Evolutionary conservation across 2,329 filamentous ascomycete genomes (phyloP), one percentile per base, ranked within the genome.

Genomic region (Pseudohalonectria lignicola): DNA sequence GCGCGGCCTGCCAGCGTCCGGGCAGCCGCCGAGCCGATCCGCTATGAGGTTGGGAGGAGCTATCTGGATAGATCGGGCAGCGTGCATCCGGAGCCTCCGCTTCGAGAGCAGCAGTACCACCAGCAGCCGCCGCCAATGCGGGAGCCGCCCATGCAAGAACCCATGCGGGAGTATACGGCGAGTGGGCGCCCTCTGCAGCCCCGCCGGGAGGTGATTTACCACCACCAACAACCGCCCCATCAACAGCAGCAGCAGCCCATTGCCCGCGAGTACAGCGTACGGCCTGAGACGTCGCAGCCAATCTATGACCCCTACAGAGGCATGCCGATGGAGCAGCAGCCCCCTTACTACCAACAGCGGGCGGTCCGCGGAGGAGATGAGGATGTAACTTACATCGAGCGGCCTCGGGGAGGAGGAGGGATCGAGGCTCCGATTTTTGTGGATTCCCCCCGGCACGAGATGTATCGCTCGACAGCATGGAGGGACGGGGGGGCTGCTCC

Each of bases 1-100:
- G 49, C 69, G 31, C 63, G 77, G 40, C 63, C 75, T 23, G 53
- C 71, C 7, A 79, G 71, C 46, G 66, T 70, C 25, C 66, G 70
- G 25, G 72, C 73, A 10, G 59, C 23, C n/a, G n/a, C 61, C n/a
- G 49, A 51, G 19, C 39, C 54, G 3, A 43, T 56, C 19, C 45
- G 47, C 12, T 55, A 54, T 35, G 53, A 53, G 9, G 30, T 36
- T 19, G 36, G 41, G 41, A 36, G 42, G 34, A 35, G 46, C 29
- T 61, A 57, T 40, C 44, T 48, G 13, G 53, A 60, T 40, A 57
- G 64, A 16, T 53, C 64, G 26, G 57, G 59, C 19, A 82, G 77
- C 51, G 69, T 75, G 25, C 69, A 76, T 34, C 76, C 79, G 16
- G 65, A 68, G 18, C 56, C 62, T 7, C 23, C 23, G 7, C 8